Conservation (phyloP, 164 flowering plant genomes). For the Cinnamomum chago region DNA sequence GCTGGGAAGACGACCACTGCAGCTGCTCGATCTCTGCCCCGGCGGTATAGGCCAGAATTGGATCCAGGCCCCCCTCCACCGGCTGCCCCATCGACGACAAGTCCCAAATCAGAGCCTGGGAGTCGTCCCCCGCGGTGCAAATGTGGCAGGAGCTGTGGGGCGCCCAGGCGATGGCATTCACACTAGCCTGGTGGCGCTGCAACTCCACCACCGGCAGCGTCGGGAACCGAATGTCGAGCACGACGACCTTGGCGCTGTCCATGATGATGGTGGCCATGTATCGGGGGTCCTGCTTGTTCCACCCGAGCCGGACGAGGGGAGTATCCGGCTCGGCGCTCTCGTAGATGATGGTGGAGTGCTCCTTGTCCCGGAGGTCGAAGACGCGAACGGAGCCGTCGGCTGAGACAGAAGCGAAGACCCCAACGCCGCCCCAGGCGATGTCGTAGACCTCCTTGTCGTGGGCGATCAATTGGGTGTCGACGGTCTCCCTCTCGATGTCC, state of each 20-base stretch:
- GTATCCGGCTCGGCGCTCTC: constrained; percentile 88
- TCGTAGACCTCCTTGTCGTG: constrained; percentile 93
- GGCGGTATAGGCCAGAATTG: constrained; percentile 80
- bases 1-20: constrained; percentile 91
- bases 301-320: constrained; percentile 73
- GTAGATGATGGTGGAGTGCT: constrained; percentile 88
- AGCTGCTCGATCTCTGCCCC: constrained; percentile 94
- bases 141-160: constrained; percentile 92
- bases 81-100: constrained; percentile 77
- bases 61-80: constrained; percentile 83
- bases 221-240: constrained; percentile 76
- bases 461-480: constrained; percentile 83
- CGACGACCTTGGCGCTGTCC: constrained; percentile 84
- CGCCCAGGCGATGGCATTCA: constrained; percentile 93
- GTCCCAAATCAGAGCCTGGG: constrained; percentile 86
- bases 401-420: constrained; percentile 92
- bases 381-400: constrained; percentile 86
- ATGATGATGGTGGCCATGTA: constrained; percentile 91
- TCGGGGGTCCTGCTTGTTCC: constrained; percentile 94
- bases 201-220: constrained; percentile 82
- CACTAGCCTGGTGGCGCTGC: constrained; percentile 85
- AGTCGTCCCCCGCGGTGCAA: constrained; percentile 91
- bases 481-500: constrained; percentile 72
- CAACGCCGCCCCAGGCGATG: constrained; percentile 93
- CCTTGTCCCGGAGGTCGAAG: constrained; percentile 85